Conservation (phyloP, 306 rosid species). For the Heteromeles arbutifolia region DNA sequence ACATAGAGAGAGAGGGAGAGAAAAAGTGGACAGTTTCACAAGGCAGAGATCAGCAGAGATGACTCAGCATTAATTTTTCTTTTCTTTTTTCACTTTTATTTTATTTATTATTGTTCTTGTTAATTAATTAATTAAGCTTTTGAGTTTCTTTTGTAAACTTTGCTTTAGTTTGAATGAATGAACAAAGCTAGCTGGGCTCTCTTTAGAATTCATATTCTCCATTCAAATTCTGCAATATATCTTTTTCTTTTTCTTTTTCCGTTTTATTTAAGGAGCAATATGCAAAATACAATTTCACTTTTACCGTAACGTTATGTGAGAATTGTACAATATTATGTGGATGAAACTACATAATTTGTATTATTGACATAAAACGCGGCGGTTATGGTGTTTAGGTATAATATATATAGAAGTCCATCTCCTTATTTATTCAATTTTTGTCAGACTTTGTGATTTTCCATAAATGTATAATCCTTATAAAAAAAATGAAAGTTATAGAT, state of each 20-base stretch:
- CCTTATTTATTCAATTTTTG: not conserved
- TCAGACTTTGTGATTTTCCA: not conserved
- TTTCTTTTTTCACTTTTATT: not conserved
- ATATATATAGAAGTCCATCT: too few species aligned
- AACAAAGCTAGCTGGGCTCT: slow-evolving; percentile 7
- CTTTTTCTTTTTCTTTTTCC: too few species aligned
- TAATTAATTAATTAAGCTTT: not conserved
- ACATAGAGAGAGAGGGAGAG: not conserved
- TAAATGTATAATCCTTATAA: not conserved
- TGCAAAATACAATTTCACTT: not conserved
- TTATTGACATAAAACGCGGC: too few species aligned
- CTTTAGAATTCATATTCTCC: not conserved
- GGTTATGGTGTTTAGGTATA: too few species aligned
- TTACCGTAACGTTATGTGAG: not conserved
- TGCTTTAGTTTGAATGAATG: slow-evolving; percentile 13
- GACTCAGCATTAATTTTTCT: slow-evolving; percentile 1
- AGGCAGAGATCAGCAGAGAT: not conserved
- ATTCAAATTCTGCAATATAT: not conserved
- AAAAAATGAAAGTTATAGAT: not conserved
- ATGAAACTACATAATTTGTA: too few species aligned
- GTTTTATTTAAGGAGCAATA: not conserved
- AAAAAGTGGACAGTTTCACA: slow-evolving; percentile 8
- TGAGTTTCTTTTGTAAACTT: not conserved
- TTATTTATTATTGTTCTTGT: slow-evolving; percentile 6
- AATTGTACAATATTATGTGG: too few species aligned